These are phyloP conservation scores for Heliamphora exappendiculata DNA, from an alignment of 148 eudicot genomes.

Conservation along the genomic window DNA sequence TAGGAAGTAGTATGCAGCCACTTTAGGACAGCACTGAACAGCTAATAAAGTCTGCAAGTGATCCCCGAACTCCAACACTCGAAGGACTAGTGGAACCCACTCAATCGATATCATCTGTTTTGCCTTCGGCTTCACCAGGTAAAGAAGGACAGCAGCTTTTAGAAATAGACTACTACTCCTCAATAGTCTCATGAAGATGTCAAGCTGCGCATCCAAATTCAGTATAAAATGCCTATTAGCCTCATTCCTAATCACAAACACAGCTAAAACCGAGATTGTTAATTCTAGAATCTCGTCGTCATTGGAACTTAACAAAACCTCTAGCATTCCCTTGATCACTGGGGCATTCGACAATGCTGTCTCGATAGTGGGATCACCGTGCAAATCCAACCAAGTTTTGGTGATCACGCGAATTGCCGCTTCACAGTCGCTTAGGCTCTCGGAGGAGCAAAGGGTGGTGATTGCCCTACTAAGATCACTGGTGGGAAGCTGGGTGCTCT, in stretches of 20 bases:
- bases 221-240: slow-evolving; percentile 21
- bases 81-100: slow-evolving; percentile 46
- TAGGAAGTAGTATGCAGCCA: slow-evolving; percentile 42
- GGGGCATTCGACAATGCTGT: slow-evolving; percentile 23
- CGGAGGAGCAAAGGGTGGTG: slow-evolving; percentile 25
- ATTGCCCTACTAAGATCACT: slow-evolving; percentile 24
- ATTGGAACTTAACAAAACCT: slow-evolving; percentile 31
- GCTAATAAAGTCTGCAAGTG: slow-evolving; percentile 31
- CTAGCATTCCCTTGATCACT: slow-evolving; percentile 37
- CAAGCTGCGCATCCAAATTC: slow-evolving; percentile 34
- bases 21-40: slow-evolving; percentile 33
- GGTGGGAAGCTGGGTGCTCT: slow-evolving; percentile 9
- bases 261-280: slow-evolving; percentile 36
- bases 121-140: slow-evolving; percentile 39
- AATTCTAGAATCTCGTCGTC: slow-evolving; percentile 44
- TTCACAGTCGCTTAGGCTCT: slow-evolving; percentile 34
- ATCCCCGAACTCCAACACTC: slow-evolving; percentile 44
- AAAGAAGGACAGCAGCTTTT: slow-evolving; percentile 38
- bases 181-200: slow-evolving; percentile 24
- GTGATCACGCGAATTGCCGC: slow-evolving; percentile 30
- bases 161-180: slow-evolving; percentile 40
- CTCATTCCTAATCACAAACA: slow-evolving; percentile 27
- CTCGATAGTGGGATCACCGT: slow-evolving; percentile 18
- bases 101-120: slow-evolving; percentile 40
- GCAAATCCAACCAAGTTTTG: slow-evolving; percentile 33